phyloP scores from a whole-genome alignment of 805 yeast species.

The Saccharomycopsis sp. region DNA sequence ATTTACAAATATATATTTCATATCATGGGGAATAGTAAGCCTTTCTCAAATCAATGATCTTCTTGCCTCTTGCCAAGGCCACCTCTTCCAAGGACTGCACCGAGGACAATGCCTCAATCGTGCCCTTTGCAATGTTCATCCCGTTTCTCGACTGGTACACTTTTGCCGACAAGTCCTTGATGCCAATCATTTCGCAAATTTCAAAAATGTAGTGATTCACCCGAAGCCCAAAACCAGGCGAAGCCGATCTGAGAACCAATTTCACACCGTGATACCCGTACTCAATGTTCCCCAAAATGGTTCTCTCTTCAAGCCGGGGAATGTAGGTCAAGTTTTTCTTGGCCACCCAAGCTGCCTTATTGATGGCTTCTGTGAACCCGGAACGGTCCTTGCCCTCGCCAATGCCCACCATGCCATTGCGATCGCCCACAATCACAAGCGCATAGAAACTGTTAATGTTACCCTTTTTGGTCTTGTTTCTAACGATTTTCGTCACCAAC shows the following conservation, averaged over 20 bases:
- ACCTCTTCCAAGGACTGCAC: conserved; percentile 81
- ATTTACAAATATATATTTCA: no score
- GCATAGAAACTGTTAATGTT: conserved; percentile 77
- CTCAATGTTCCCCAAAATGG: conserved; percentile 76
- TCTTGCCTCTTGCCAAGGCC: conserved; percentile 89
- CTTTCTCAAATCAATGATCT: conserved; percentile 85
- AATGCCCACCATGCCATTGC: conserved; percentile 86
- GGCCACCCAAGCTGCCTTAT: conserved; percentile 90
- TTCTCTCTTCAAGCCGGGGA: conserved; percentile 85
- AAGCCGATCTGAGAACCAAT: conserved; percentile 73
- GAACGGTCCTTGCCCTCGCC: conserved; percentile 91
- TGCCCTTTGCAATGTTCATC: conserved; percentile 88
- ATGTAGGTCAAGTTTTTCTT: conserved; percentile 72
- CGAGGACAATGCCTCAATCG: conserved; percentile 72
- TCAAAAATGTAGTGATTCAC: conserved; percentile 86
- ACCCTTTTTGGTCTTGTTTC: conserved; percentile 89
- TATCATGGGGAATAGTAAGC: conserved; percentile 56
- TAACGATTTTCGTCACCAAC: conserved; percentile 66
- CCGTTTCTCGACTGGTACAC: conserved; percentile 88
- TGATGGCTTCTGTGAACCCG: conserved; percentile 63
- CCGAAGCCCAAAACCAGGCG: conserved; percentile 88
- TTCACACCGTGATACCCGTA: conserved; percentile 82
- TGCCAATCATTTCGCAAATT: conserved; percentile 88
- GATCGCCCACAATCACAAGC: conserved; percentile 84
- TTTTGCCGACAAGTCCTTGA: conserved; percentile 86